These are phyloP conservation scores for Solanum tarapatanum DNA, from an alignment of 257 asterid species.

Conservation along the genomic window DNA sequence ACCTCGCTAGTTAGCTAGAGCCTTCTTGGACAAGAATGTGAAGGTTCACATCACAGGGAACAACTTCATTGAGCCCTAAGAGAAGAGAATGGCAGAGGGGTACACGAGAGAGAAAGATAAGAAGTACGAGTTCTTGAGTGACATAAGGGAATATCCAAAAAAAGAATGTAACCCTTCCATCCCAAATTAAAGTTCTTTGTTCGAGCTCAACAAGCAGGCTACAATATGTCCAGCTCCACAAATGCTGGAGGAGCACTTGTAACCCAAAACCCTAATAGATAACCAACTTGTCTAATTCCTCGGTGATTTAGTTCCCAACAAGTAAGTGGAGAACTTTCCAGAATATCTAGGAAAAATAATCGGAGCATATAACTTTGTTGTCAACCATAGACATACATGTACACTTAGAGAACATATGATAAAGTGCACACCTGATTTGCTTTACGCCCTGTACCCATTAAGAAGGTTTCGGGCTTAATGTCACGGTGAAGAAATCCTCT, in stretches of 20 bases:
- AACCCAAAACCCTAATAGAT: not conserved
- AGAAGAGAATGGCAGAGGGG: not conserved
- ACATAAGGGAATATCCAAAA: not conserved
- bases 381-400: not conserved
- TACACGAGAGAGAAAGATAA: not conserved
- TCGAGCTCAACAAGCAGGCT: not conserved
- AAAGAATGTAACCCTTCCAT: not conserved
- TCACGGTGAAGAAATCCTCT: slow-evolving; percentile 92
- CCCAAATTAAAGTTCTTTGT: not conserved
- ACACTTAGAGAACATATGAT: not conserved
- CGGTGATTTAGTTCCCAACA: not conserved
- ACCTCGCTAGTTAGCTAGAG: not conserved
- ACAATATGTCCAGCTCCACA: not conserved
- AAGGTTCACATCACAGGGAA: not conserved
- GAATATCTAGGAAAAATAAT: not conserved
- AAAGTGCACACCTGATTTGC: slow-evolving; percentile 67
- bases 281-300: not conserved
- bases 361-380: not conserved
- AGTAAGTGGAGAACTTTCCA: not conserved
- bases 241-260: not conserved
- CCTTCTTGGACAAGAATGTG: not conserved
- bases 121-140: not conserved
- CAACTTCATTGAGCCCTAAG: not conserved
- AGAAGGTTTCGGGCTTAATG: slow-evolving; percentile 80
- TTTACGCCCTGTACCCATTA: slow-evolving; percentile 85